Percentiles rank a stretch among this genome's conserved stretches.
Evolutionary conservation across 2,329 filamentous ascomycete species (phyloP).

Genomic region (Alternaria triticina): DNA sequence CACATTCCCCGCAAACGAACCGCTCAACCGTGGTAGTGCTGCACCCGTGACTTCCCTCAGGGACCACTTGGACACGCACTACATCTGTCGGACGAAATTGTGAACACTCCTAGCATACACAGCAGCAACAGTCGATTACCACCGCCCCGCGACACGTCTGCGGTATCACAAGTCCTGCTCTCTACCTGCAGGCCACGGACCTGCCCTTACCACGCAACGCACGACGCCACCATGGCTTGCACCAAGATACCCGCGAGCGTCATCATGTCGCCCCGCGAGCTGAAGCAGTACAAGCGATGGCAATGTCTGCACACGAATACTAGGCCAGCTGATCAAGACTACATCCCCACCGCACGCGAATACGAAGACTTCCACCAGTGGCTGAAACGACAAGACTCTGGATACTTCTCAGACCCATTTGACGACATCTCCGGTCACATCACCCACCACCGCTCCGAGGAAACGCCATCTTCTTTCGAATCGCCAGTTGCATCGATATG

Average conservation of each 20-base stretch:
- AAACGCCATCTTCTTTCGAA: slow-evolving; percentile 1
- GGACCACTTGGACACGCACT: background rate
- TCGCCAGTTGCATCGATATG: slow-evolving; percentile 26
- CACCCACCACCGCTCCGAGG: background rate
- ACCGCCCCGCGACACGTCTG: background rate
- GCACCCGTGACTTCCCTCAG: slow-evolving; percentile 1
- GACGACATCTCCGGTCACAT: slow-evolving; percentile 31
- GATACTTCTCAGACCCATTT: slow-evolving; percentile 40
- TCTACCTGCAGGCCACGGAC: background rate
- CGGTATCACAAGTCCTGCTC: background rate
- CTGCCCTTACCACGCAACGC: background rate
- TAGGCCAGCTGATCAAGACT: slow-evolving; percentile 23
- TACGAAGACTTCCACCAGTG: slow-evolving; percentile 41
- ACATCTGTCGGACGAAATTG: background rate
- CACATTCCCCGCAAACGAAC: slow-evolving; percentile 3
- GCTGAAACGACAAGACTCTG: slow-evolving; percentile 38
- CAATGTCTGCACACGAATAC: slow-evolving; percentile 31
- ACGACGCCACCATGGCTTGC: slow-evolving; percentile 4
- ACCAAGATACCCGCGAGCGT: slow-evolving; percentile 29
- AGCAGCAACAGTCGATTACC: background rate
- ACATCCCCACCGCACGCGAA: slow-evolving; percentile 33
- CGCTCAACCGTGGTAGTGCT: slow-evolving; percentile 1
- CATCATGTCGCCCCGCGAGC: slow-evolving; percentile 31
- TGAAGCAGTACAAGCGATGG: slow-evolving; percentile 39
- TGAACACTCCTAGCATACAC: background rate